Percentiles rank a stretch among this genome's conserved stretches.
Evolutionary conservation across 768 basidiomycete genomes (phyloP).

Genomic region (Psilocybe tampanensis): DNA sequence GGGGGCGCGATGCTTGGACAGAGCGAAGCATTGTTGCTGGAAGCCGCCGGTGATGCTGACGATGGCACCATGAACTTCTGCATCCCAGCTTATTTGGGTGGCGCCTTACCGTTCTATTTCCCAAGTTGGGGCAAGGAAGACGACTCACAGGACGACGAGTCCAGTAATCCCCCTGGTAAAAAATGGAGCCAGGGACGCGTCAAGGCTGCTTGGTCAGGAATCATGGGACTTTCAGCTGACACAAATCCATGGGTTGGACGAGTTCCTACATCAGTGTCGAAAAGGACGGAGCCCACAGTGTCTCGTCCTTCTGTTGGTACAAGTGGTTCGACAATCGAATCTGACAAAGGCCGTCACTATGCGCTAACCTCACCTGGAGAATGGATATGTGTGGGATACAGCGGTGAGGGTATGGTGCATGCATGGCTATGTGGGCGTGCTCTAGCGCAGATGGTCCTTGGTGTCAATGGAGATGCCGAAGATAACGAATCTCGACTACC

Average conservation of each 20-base stretch:
- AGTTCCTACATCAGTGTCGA: constrained; percentile 51
- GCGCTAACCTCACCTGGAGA: constrained; percentile 50
- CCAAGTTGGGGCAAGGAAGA: constrained; percentile 21
- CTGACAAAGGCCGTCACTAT: constrained; percentile 10
- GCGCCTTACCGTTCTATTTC: constrained; percentile 57
- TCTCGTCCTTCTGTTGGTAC: neutral
- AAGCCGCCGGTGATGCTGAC: constrained; percentile 39
- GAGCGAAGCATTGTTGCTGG: constrained; percentile 23
- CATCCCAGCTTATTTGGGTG: constrained; percentile 32
- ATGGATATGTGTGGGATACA: constrained; percentile 73
- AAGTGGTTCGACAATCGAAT: too few species aligned
- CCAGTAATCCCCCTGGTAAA: neutral
- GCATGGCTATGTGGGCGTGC: constrained; percentile 21
- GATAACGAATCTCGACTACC: constrained; percentile 38
- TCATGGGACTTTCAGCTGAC: constrained; percentile 65
- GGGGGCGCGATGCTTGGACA: constrained; percentile 45
- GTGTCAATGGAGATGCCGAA: constrained; percentile 28
- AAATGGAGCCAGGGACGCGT: constrained; percentile 45
- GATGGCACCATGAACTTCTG: constrained; percentile 32
- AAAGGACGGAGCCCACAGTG: constrained; percentile 29
- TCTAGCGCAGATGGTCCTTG: constrained; percentile 44
- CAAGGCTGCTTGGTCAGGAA: constrained; percentile 64
- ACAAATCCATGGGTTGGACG: constrained; percentile 71
- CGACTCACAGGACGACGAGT: constrained; percentile 23
- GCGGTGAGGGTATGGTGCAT: constrained; percentile 56